Evolutionary conservation across 441 rosid species (phyloP), one percentile per base, ranked within the genome.

Genomic region (Gossypium lobatum): DNA sequence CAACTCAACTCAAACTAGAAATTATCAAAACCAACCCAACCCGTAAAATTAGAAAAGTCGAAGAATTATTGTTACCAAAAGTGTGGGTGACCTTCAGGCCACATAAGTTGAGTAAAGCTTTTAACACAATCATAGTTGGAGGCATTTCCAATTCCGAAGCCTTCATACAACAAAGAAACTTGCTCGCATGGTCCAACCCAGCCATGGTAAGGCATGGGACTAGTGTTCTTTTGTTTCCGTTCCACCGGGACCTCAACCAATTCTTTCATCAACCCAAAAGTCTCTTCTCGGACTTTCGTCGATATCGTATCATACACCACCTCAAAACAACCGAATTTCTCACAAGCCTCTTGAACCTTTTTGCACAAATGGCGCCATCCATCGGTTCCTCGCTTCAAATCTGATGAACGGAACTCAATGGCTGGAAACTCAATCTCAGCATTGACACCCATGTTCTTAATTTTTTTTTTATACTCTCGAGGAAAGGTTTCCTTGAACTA

Each of bases 341-440:
- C 81, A 48, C 81, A 78, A 4, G 78, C 78, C 34, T 75, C 73
- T 28, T 60, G 70, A 0, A 78, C 81, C 52, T 37, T 53, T 17
- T 37, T 71, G 75, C 63, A 55, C 21, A 70, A 48, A 2, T 1
- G 3, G 4, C 17, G 9, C 80, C 80, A 77, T 25, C 69, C 80
- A 21, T 72, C 13, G 14, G 55, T 77, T 20, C 70, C 69, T 60
- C 69, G 68, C 50, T 11, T 50, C 63, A 55, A 34, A 55, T 70
- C 52, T 3, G 18, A 4, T 18, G 68, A 63, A 37, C 39, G 9
- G 7, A 18, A 67, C 58, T 67, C 72, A 1, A 46, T 46, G 10
- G 25, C 2, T 50, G 57, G 72, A 14, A 46, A 14, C 42, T 2
- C 23, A 10, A 8, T 13, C 7, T 50, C 31, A 67, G 55, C 7